A percentile compares a stretch with the other conserved stretches of the same genome.
These are phyloP conservation scores for Arxiozyma bovina DNA, from an alignment of 1,139 yeast species.

Conservation along the genomic window DNA sequence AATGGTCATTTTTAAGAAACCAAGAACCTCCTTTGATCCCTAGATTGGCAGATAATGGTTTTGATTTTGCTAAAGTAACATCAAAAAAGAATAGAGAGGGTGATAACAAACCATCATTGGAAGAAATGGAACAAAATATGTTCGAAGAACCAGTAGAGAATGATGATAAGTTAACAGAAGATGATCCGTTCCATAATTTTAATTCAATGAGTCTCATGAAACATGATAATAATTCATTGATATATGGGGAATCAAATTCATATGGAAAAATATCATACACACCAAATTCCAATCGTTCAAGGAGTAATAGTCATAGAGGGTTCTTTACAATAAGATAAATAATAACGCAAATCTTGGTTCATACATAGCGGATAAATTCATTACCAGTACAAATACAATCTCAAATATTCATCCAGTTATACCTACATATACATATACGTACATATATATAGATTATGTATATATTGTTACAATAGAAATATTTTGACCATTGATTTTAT, in stretches of 20 bases:
- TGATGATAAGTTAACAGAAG: constrained; percentile 29
- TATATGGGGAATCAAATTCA: constrained; percentile 45
- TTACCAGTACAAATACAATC: no score
- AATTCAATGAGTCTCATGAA: constrained; percentile 84
- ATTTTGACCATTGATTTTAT: neutral
- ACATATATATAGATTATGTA: no score
- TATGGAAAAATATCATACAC: constrained; percentile 66
- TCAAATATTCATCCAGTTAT: no score
- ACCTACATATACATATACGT: neutral
- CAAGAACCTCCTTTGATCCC: constrained; percentile 95
- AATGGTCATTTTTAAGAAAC: constrained; percentile 90
- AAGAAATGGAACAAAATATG: constrained; percentile 36
- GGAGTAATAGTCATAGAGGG: constrained; percentile 34
- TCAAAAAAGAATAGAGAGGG: constrained; percentile 17
- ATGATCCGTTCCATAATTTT: constrained; percentile 83
- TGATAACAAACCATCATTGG: constrained; percentile 10
- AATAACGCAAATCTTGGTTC: neutral
- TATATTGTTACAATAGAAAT: no score
- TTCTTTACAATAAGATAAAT: constrained; percentile 34
- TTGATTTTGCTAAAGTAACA: constrained; percentile 33
- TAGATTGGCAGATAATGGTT: constrained; percentile 53
- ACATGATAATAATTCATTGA: constrained; percentile 44
- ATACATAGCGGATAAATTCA: neutral
- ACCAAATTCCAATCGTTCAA: constrained; percentile 36
- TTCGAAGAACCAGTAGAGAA: constrained; percentile 32